Evolutionary conservation across 345 rosid genomes (phyloP), one percentile per base, ranked within the genome.

Genomic region (Luvunga scandens): DNA sequence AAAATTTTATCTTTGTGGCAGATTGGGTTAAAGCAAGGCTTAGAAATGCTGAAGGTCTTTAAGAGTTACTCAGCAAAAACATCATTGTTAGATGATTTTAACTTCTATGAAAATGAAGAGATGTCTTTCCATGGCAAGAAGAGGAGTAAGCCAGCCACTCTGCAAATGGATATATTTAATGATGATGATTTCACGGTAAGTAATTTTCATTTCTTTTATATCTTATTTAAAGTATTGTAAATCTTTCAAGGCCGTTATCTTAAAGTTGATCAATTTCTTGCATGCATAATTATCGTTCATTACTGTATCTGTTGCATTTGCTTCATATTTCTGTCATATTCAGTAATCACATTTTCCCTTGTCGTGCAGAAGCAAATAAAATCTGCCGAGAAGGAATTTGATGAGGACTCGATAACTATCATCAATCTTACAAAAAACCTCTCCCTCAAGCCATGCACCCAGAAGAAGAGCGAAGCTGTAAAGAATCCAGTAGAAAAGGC

Each of bases 21-120:
- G 93, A 73, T 92, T 76, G 85, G 80, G 36, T 86, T 92, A 73
- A 81, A 84, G 80, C 90, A 91, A 84, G 94, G 97, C 25, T 81
- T 92, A 69, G 91, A 89, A 81, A 83, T 92, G 91, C 87, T 92
- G 78, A 87, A 82, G 0, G 88, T 92, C 63, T 91, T 92, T 66
- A 89, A 86, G 84, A 82, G 69, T 34, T 91, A 88, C 61, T 48
- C 88, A 5, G 81, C 85, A 31, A 88, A 71, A 73, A 71, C 94
- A 28, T 89, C 85, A 7, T 77, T 92, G 86, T 34, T 91, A 69
- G 93, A 91, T 73, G 97, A 92, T 84, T 89, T 90, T 77, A 84
- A 67, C 83, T 92, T 92, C 55, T 92, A 91, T 34, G 94, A 92
- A 76, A 86, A 76, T 27, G 82, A 93, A 78, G 92, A 89, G 85